phyloP scores from a whole-genome alignment of 2,329 filamentous ascomycete genomes.

The Cladosporium sp. region DNA sequence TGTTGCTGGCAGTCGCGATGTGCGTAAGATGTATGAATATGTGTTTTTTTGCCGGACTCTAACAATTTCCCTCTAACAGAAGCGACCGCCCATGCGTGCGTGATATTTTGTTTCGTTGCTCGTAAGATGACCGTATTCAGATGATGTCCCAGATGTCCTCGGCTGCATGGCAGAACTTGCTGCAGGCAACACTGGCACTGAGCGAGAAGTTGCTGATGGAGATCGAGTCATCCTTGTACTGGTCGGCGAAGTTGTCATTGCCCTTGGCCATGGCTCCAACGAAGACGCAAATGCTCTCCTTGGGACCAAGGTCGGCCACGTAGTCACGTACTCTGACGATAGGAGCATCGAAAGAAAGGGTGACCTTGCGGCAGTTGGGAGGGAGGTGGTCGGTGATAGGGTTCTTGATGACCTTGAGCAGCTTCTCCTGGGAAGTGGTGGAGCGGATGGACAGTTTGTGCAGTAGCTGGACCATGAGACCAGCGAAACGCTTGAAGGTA shows the following conservation, averaged over 20 bases:
- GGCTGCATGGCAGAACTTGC: conserved; percentile 98
- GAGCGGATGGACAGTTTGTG: conserved; percentile 94
- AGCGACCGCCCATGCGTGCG: neutral
- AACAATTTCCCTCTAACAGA: neutral
- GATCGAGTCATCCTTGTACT: conserved; percentile 93
- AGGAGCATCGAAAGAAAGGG: conserved; percentile 86
- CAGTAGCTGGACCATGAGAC: conserved; percentile 95
- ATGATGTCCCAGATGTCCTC: conserved; percentile 95
- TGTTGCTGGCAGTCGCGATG: neutral
- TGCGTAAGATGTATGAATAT: neutral
- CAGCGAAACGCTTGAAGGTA: conserved; percentile 98
- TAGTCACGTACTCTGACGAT: conserved; percentile 87
- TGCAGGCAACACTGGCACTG: conserved; percentile 95
- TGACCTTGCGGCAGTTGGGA: conserved; percentile 96
- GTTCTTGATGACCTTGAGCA: conserved; percentile 95
- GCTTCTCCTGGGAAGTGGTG: conserved; percentile 94
- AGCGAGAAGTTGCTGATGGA: conserved; percentile 98
- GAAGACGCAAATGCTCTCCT: conserved; percentile 96
- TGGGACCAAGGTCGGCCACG: conserved; percentile 68
- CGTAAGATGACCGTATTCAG: conserved; percentile 43
- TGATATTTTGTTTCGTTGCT: neutral
- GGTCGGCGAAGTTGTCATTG: conserved; percentile 89
- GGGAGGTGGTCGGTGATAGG: conserved; percentile 96
- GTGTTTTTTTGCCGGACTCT: neutral
- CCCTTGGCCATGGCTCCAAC: conserved; percentile 99